These are phyloP conservation scores for Geranomyces michiganensis DNA, from an alignment of 192 early-diverging fungal genomes.

Conservation along the genomic window DNA sequence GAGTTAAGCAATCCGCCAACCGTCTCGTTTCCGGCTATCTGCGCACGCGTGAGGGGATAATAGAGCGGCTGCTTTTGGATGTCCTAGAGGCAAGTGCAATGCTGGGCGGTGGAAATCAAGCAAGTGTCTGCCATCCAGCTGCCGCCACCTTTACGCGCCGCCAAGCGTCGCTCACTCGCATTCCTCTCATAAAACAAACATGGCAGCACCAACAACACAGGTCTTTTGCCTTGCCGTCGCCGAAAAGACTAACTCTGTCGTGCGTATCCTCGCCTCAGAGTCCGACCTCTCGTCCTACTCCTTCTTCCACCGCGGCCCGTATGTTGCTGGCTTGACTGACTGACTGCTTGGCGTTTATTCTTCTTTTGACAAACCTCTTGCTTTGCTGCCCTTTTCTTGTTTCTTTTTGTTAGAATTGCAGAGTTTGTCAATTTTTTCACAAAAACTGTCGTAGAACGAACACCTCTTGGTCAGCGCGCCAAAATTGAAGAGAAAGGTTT, in stretches of 20 bases:
- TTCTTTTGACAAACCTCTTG: conserved; percentile 1
- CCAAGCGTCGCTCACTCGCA: too few relatives aligned
- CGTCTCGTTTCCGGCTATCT: too few relatives aligned
- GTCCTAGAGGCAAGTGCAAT: too few relatives aligned
- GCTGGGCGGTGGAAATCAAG: background rate
- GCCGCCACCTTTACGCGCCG: too few relatives aligned
- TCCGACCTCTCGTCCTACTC: conserved; percentile 79
- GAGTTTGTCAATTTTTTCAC: conserved; percentile 89
- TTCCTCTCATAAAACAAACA: too few relatives aligned
- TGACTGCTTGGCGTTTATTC: background rate
- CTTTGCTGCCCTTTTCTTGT: background rate
- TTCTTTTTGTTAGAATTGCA: conserved; percentile 54
- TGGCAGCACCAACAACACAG: conserved; percentile 10
- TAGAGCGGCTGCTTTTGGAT: too few relatives aligned
- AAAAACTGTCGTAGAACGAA: conserved; percentile 84
- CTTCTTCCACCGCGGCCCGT: conserved; percentile 79
- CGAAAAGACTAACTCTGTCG: conserved; percentile 12
- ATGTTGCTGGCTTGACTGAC: background rate
- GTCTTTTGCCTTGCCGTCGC: conserved; percentile 27
- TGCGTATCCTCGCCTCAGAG: conserved; percentile 59
- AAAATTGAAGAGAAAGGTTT: conserved; percentile 78
- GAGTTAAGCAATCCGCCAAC: too few relatives aligned
- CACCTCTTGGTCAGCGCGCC: conserved; percentile 74
- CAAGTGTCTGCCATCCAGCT: background rate
- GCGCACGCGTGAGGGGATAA: too few relatives aligned